Evolutionary conservation across 2,329 filamentous ascomycete species (phyloP), one percentile per base, ranked within the genome.

Genomic region (Colletotrichum neosansevieriae): DNA sequence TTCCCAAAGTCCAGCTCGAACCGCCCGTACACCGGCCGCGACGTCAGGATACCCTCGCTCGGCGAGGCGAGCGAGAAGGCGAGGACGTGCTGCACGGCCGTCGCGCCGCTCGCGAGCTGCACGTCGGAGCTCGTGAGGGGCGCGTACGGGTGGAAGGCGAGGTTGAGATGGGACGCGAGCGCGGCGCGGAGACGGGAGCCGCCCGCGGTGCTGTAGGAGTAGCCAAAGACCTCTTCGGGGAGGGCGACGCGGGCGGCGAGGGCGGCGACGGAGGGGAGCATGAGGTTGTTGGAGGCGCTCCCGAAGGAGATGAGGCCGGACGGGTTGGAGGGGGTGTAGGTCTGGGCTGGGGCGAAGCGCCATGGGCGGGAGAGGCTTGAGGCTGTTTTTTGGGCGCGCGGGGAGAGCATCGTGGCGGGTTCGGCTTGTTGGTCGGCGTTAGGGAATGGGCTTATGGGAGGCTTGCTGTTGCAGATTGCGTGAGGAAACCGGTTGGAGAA

Each of bases 1-100:
- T 82, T 77, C 0, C 78, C 77, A 38, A 86, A 82, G 69, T 87
- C 85, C 3, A 81, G 75, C 42, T 84, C 79, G 63, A 87, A 86
- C 2, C 81, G 81, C 4, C 84, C 84, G 59, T 86, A 87, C 6
- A 80, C 75, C 1, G 82, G 82, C 1, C 78, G 73, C 36, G 78
- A 79, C 2, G 78, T 73, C 11, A 83, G 70, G n/a, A 83, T 75
- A 1, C 75, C 80, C 2, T 83, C 80, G 3, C 79, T 76, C 0
- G 77, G 74, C 40, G 83, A 75, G 0, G 77, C 77, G 11, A 83
- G 67, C 4, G 75, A 76, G 77, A 79, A 83, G 0, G 78, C 78
- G 4, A 82, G 76, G 29, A 81, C 74, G 29, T 80, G 79, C 29
- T 83, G 79, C 63, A 81, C 76, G 24, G 79, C 74, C 5, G 79